Conservation (phyloP, 192 early-diverging fungal genomes). For the Dispira simplex region DNA sequence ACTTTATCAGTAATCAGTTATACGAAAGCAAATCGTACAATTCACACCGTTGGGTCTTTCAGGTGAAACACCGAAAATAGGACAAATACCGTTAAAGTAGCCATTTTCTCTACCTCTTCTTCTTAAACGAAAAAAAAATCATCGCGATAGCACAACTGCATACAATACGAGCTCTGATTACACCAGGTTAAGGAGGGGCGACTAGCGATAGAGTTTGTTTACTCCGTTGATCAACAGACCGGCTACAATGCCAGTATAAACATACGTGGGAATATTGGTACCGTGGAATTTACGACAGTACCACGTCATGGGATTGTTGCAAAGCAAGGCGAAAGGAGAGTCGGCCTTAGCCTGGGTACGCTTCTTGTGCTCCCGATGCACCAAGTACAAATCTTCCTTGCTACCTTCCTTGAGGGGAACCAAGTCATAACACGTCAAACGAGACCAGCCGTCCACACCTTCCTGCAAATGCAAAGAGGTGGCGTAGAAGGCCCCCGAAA, state of each 20-base stretch:
- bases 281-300: not conserved
- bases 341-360: conserved; percentile 1
- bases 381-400: conserved; percentile 5
- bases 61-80: too few species aligned
- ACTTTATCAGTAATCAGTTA: too few species aligned
- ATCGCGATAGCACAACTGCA: too few species aligned
- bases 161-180: too few species aligned
- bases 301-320: not conserved
- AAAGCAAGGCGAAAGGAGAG: not conserved
- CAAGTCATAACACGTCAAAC: not conserved
- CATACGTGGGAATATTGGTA: not conserved
- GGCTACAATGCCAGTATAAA: not conserved
- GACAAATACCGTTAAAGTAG: too few species aligned
- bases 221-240: not conserved
- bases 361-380: not conserved
- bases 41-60: too few species aligned
- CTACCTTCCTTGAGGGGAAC: not conserved
- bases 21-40: too few species aligned
- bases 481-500: not conserved
- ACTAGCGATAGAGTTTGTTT: not conserved
- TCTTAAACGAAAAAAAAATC: too few species aligned
- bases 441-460: not conserved
- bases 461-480: not conserved
- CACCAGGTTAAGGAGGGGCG: not conserved
- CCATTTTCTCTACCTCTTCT: too few species aligned